phyloP scores from a whole-genome alignment of 495 filamentous ascomycete species.

The Talaromyces ruber region DNA sequence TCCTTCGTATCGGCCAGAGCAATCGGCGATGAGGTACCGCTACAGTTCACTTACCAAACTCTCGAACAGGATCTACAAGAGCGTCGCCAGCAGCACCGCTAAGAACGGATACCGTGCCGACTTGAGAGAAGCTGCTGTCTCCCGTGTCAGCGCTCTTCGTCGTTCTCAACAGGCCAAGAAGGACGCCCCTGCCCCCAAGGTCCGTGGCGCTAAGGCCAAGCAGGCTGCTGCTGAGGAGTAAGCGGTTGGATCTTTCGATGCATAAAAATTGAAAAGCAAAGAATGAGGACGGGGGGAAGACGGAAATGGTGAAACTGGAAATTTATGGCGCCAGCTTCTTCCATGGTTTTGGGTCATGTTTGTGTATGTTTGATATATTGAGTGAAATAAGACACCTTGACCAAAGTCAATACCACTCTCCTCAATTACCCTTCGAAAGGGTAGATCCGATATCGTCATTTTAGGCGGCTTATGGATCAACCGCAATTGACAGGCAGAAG shows the following conservation, averaged over 20 bases:
- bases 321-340: slow-evolving; percentile 2
- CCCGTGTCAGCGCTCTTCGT: slow-evolving; percentile 82
- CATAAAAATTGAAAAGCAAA: slow-evolving; percentile 2
- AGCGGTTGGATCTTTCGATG: not conserved
- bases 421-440: not conserved
- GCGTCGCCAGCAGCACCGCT: slow-evolving; percentile 68
- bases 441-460: not conserved
- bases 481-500: not conserved
- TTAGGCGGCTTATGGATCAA: not conserved
- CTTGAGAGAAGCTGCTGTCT: slow-evolving; percentile 75
- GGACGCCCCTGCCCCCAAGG: slow-evolving; percentile 61
- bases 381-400: not conserved
- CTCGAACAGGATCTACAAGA: slow-evolving; percentile 72
- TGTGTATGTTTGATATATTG: not conserved
- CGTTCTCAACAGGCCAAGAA: slow-evolving; percentile 71
- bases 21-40: not conserved
- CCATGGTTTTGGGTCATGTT: not conserved
- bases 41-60: not conserved
- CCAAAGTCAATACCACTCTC: not conserved
- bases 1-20: not conserved
- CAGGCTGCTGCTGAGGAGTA: slow-evolving; percentile 53
- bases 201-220: slow-evolving; percentile 72
- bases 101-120: slow-evolving; percentile 81
- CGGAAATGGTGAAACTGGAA: not conserved
- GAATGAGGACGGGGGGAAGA: not conserved